Base-by-base conservation (phyloP, 306 rosid species). In the Lathyrus sativus region DNA sequence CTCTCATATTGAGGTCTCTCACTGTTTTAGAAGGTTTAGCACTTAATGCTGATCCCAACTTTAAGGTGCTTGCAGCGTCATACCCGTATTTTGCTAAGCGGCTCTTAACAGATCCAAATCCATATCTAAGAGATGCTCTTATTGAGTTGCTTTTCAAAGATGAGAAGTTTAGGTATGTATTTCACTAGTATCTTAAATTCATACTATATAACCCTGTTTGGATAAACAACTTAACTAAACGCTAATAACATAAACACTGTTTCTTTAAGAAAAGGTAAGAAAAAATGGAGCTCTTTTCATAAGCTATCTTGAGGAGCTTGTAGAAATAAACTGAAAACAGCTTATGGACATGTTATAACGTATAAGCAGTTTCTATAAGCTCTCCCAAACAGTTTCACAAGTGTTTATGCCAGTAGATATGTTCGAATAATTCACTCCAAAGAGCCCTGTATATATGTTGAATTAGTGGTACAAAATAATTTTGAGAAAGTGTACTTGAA, bases 11-110 rank as follows among this genome's bases (percentile, higher is more conserved):
- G 83, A 88, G 97, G 85, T 88, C 97, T 49, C 96, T 91, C 53
- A 91, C 96, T 55, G 96, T 91, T 69, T 84, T 91, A 62, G 96
- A 91, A 85, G 97, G 97, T 60, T 80, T 91, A 73, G 96, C 97
- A 11, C 93, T 91, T 70, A 65, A 88, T 83, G 96, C 96, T 22
- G 97, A 91, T 84, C 97, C 97, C 12, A 82, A 91, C 82, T 91
- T 91, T 72, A 91, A 91, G 89, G 97, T 88, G 76, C 91, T 91
- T 53, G 97, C 96, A 56, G 97, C 97, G 35, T 91, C 97, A 29
- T 91, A 91, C 79, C 97, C 96, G 4, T 91, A 88, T 78, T 91
- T 91, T 79, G 96, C 97, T 28, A 91, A 91, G 81, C 77, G 97
- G 77, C 97, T 91, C 53, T 78, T 91, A 72, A 91, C 96, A 22